phyloP scores from a whole-genome alignment of 768 basidiomycete genomes.

The Mrakia blollopis region DNA sequence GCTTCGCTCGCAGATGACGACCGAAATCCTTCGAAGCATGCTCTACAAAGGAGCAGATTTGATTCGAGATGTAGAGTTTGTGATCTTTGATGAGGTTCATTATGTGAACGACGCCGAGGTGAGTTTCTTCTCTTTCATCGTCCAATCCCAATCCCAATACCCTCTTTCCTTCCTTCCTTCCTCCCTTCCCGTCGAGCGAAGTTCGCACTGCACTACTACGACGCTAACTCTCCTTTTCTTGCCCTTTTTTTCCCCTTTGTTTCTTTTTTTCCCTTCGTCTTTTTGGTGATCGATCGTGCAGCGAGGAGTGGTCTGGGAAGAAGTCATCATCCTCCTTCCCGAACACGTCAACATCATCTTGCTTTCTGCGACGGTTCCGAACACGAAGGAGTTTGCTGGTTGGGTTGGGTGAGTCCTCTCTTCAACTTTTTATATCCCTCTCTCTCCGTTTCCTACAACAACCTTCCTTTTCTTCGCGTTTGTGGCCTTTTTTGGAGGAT shows the following conservation, averaged over 20 bases:
- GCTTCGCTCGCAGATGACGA: conserved; percentile 47
- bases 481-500: not conserved
- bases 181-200: too few species aligned
- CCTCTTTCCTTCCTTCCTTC: too few species aligned
- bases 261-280: conserved; percentile 10
- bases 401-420: conserved; percentile 82
- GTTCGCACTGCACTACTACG: too few species aligned
- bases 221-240: not conserved
- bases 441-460: not conserved
- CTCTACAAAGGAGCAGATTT: conserved; percentile 97
- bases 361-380: conserved; percentile 94
- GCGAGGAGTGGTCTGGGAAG: conserved; percentile 99
- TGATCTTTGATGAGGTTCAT: conserved; percentile 99
- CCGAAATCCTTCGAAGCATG: conserved; percentile 91
- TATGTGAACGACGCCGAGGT: conserved; percentile 99
- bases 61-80: conserved; percentile 97
- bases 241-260: too few species aligned
- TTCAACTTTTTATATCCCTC: not conserved
- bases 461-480: not conserved
- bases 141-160: too few species aligned
- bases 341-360: conserved; percentile 98
- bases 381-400: conserved; percentile 95
- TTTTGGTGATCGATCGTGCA: conserved; percentile 40
- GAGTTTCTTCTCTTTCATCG: too few species aligned
- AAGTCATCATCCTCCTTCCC: conserved; percentile 99